These are phyloP conservation scores for Fallopia convolvulus DNA, from an alignment of 148 eudicot genomes.

Conservation along the genomic window DNA sequence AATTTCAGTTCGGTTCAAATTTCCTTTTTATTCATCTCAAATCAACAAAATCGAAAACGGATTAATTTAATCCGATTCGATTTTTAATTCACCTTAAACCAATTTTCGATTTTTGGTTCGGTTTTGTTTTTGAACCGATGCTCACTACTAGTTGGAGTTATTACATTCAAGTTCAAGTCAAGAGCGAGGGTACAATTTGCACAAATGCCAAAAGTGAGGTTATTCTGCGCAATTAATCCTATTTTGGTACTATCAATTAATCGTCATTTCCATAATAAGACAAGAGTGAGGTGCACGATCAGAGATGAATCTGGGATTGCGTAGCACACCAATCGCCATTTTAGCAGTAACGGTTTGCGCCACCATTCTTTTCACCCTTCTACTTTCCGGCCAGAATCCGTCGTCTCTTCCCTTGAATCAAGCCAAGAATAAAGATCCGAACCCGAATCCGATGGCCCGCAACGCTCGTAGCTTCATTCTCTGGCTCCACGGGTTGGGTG, in stretches of 20 bases:
- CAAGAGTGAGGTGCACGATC: not conserved
- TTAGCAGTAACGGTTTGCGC: constrained; percentile 28
- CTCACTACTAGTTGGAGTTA: too few species aligned
- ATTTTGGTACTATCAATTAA: not conserved
- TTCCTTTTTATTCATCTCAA: too few species aligned
- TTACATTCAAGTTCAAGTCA: too few species aligned
- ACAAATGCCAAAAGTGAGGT: not conserved
- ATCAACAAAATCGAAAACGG: too few species aligned
- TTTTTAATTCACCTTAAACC: too few species aligned
- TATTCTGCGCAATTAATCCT: not conserved
- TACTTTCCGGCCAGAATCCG: constrained; percentile 15
- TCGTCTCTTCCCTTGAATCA: not conserved
- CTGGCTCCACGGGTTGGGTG: constrained; percentile 97
- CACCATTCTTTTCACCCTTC: constrained; percentile 38
- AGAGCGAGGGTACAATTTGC: too few species aligned
- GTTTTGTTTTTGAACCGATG: too few species aligned
- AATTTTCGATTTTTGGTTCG: too few species aligned
- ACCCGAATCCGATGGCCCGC: constrained; percentile 31
- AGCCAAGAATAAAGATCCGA: not conserved
- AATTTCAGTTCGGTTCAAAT: too few species aligned
- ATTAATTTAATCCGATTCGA: too few species aligned
- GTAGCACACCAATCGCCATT: constrained; percentile 29
- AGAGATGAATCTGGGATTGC: constrained; percentile 17
- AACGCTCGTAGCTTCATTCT: constrained; percentile 47
- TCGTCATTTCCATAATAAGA: not conserved